Evolutionary conservation across 106 monocot genomes (phyloP).

Genomic region (Phalaenopsis aphrodite): DNA sequence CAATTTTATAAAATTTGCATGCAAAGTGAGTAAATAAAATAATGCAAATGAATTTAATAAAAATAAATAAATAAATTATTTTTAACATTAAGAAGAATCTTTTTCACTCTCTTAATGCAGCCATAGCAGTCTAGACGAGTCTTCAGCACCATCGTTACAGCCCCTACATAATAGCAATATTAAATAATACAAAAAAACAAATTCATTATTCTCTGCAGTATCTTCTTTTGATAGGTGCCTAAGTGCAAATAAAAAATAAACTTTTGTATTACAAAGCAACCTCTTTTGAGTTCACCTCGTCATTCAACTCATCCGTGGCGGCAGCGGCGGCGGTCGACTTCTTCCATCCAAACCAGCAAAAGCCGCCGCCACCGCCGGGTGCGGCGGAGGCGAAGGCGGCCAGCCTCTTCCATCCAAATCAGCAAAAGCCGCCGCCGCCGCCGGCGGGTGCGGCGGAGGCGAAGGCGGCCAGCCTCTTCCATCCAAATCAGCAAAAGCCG

Average conservation of each 20-base stretch:
- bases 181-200: no score
- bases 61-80: conserved; percentile 5
- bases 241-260: no score
- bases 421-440: no score
- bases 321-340: background rate
- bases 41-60: no score
- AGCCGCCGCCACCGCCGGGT: conserved; percentile 3
- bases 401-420: no score
- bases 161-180: no score
- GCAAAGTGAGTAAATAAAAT: no score
- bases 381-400: no score
- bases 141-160: conserved; percentile 34
- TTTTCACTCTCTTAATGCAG: conserved; percentile 35
- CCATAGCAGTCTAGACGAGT: conserved; percentile 63
- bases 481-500: background rate
- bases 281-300: background rate
- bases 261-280: background rate
- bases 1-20: no score
- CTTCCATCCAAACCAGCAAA: background rate
- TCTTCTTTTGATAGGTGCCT: background rate
- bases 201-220: background rate
- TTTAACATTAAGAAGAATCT: conserved; percentile 36
- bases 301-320: background rate
- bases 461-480: conserved; percentile 6
- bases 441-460: no score